Conservation (phyloP, 2,329 filamentous ascomycete species). For the Bipolaris bicolor region DNA sequence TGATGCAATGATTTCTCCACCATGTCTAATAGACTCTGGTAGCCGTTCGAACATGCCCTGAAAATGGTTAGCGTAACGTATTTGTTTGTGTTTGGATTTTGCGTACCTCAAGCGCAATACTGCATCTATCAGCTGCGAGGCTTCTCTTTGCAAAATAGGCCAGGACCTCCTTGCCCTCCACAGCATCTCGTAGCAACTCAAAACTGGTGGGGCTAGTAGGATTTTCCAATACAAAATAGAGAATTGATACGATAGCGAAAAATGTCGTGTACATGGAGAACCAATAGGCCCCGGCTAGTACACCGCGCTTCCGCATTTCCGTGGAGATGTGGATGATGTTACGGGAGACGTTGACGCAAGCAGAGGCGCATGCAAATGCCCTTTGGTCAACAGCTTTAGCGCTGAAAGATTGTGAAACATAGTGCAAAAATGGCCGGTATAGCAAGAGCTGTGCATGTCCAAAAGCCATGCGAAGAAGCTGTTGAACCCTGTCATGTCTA, state of each 20-base stretch:
- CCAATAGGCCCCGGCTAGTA: slow-evolving; percentile 84
- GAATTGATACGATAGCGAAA: slow-evolving; percentile 77
- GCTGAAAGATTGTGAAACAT: slow-evolving; percentile 67
- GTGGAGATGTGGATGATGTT: slow-evolving; percentile 82
- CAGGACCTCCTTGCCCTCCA: slow-evolving; percentile 82
- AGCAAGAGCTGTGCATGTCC: slow-evolving; percentile 83
- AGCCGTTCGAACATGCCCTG: slow-evolving; percentile 84
- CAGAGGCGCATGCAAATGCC: slow-evolving; percentile 76
- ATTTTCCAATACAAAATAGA: slow-evolving; percentile 83
- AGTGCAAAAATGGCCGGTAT: slow-evolving; percentile 83
- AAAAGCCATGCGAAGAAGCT: slow-evolving; percentile 78
- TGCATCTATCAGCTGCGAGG: slow-evolving; percentile 87
- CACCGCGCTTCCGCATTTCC: slow-evolving; percentile 75
- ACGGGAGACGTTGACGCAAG: slow-evolving; percentile 68
- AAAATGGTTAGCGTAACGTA: slow-evolving; percentile 14
- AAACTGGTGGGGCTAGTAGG: slow-evolving; percentile 74
- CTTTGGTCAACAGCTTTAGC: slow-evolving; percentile 69
- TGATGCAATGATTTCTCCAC: slow-evolving; percentile 35
- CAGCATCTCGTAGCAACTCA: slow-evolving; percentile 84
- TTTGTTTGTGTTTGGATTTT: slow-evolving; percentile 12
- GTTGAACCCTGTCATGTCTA: slow-evolving; percentile 61
- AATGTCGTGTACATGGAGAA: slow-evolving; percentile 86
- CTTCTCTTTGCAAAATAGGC: slow-evolving; percentile 80
- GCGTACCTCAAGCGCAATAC: slow-evolving; percentile 74
- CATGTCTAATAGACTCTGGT: slow-evolving; percentile 69